Evolutionary conservation across 805 yeast species (phyloP), one percentile per base, ranked within the genome.

Genomic region (Saccharomyces jurei): DNA sequence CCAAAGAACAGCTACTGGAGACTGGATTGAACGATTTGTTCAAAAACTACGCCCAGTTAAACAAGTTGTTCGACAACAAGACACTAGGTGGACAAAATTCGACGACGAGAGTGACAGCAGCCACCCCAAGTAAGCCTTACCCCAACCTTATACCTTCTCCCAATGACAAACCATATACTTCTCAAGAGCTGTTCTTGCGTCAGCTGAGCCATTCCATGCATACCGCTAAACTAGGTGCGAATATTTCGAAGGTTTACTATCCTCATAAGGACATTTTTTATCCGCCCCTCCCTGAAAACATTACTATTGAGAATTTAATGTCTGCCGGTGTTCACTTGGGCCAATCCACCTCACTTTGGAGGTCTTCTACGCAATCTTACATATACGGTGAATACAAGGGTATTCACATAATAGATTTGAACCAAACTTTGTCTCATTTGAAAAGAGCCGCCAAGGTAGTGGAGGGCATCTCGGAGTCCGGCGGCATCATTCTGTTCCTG

Each of bases 291-390:
- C 74, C 82, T 25, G 71, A 78, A 25, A 81, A 87, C 54, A 67
- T 88, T 11, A 78, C 92, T 2, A 75, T 90, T 41, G 75, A 89
- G 30, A 82, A 82, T 54, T 77, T 94, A 52, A 69, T 92, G 70
- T 92, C 97, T 3, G 89, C 97, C 0, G 97, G 97, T 52, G 92
- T 92, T 49, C 99, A 94, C 70, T 75, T 94, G 61, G 99, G 99
- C 29, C 97, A 92, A 63, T 80, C 96, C n/a, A 85, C 82, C 36
- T 76, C 86, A 2, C 75, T 85, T 57, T 86, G 84, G 81, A 82
- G 95, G 62, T 83, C 90, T 9, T 79, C 86, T 28, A 88, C 91
- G 51, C 92, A 90, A 70, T 91, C 95, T 10, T 94, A 78, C 69
- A 79, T 92, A 48, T 86, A 86, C 65, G 99, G 98, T 53, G 86